Percentiles rank a stretch among this genome's conserved stretches.
Evolutionary conservation across 1,284 basidiomycete genomes (phyloP).

Genomic region (Polyporus tsugae): DNA sequence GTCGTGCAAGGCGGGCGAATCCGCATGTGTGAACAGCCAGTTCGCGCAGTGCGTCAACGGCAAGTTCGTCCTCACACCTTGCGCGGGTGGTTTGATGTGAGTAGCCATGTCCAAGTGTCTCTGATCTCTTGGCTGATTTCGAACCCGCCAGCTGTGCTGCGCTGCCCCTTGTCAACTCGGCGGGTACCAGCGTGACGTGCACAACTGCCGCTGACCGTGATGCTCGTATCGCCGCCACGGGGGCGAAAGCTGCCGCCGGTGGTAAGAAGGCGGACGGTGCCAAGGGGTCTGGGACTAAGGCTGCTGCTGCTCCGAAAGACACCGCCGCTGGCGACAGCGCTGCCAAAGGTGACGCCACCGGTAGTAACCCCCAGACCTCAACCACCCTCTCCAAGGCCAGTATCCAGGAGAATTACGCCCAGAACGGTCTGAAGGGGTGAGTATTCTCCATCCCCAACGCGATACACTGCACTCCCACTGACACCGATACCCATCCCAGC

Average conservation of each 20-base stretch:
- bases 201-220: constrained; percentile 57
- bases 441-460: constrained; percentile 22
- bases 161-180: constrained; percentile 65
- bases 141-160: constrained; percentile 51
- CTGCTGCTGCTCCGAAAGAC: constrained; percentile 10
- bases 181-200: constrained; percentile 65
- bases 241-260: constrained; percentile 46
- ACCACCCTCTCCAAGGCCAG: constrained; percentile 37
- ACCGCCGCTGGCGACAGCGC: constrained; percentile 14
- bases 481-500: constrained; percentile 13
- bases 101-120: constrained; percentile 11
- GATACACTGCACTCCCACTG: background rate
- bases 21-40: constrained; percentile 43
- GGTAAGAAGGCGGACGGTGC: constrained; percentile 2
- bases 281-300: constrained; percentile 22
- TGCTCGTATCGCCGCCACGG: constrained; percentile 59
- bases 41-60: constrained; percentile 55
- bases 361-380: constrained; percentile 44
- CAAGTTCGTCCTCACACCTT: constrained; percentile 52
- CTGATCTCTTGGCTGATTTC: constrained; percentile 6
- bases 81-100: constrained; percentile 45
- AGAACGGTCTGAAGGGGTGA: constrained; percentile 41
- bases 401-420: constrained; percentile 46
- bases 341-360: constrained; percentile 14
- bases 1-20: constrained; percentile 52